Percentiles rank a stretch among this genome's conserved stretches.
phyloP scores from a whole-genome alignment of 768 basidiomycete species.

The Termitomyces sp. region DNA sequence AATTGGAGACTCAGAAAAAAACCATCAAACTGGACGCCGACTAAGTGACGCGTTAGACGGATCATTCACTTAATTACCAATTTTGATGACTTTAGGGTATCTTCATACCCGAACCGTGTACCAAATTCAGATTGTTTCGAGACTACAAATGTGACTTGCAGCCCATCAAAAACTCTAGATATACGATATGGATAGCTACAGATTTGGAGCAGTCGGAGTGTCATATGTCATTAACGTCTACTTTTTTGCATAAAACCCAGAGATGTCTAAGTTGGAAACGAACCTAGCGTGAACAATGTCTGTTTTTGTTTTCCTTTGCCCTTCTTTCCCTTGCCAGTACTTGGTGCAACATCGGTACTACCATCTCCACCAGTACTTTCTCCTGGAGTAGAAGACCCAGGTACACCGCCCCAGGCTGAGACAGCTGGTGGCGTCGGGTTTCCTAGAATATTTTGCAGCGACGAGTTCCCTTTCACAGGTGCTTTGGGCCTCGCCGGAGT shows the following conservation, averaged over 20 bases:
- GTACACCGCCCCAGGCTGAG: conserved; percentile 35
- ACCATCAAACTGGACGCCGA: not conserved
- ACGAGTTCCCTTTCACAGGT: conserved; percentile 55
- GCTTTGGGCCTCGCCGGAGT: conserved; percentile 34
- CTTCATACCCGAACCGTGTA: not conserved
- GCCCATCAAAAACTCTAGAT: not conserved
- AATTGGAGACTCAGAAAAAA: not conserved
- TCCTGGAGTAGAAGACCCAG: conserved; percentile 6
- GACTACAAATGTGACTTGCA: not conserved
- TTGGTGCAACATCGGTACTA: conserved; percentile 4
- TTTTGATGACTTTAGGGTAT: not conserved
- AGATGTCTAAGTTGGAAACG: conserved; percentile 28
- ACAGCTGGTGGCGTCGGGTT: conserved; percentile 28
- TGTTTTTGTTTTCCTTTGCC: conserved; percentile 82
- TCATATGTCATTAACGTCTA: not conserved
- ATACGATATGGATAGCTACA: not conserved
- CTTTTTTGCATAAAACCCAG: not conserved
- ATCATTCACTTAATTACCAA: not conserved
- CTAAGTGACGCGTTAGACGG: not conserved
- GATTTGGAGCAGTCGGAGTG: not conserved
- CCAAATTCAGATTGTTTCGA: not conserved
- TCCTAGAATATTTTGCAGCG: conserved; percentile 63
- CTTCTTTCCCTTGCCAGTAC: conserved; percentile 55
- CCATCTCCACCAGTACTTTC: conserved; percentile 4
- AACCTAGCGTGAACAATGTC: conserved; percentile 67